A percentile compares a stretch with the other conserved stretches of the same genome.
Conservation (phyloP, 2,329 filamentous ascomycete species). For the Paraphaeosphaeria minitans region DNA sequence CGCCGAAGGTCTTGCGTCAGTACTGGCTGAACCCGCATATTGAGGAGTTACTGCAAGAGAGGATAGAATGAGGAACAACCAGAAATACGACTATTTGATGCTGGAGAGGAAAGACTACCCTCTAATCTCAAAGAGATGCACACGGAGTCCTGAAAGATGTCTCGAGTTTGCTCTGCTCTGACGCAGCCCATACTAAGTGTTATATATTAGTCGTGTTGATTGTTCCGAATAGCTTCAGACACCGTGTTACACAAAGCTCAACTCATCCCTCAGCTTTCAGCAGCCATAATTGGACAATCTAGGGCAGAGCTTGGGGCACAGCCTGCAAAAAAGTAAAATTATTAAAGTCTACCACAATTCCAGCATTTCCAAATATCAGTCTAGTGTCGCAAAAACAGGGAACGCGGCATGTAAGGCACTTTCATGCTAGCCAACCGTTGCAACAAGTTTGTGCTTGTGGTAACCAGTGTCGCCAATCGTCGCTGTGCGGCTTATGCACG, state of each 20-base stretch:
- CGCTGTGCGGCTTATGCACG: background rate
- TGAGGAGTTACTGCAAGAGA: slow-evolving; percentile 37
- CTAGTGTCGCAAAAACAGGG: background rate
- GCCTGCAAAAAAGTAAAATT: background rate
- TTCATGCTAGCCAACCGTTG: background rate
- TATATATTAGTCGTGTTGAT: too few relatives aligned
- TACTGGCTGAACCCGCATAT: slow-evolving; percentile 52
- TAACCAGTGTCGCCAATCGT: background rate
- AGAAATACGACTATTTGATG: background rate
- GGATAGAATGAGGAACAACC: slow-evolving; percentile 5
- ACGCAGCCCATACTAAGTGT: too few relatives aligned
- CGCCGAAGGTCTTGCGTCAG: slow-evolving; percentile 58
- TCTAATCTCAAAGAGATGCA: too few relatives aligned
- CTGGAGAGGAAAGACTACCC: too few relatives aligned
- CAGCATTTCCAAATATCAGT: background rate
- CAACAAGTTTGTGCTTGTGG: background rate
- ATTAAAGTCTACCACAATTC: background rate
- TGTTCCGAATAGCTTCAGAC: too few relatives aligned
- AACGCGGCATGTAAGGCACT: background rate
- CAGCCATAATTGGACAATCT: too few relatives aligned
- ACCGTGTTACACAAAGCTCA: too few relatives aligned
- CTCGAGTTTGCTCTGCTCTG: too few relatives aligned
- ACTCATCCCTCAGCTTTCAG: too few relatives aligned
- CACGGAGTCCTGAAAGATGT: too few relatives aligned
- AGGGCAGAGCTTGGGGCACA: background rate